Base-by-base conservation (phyloP, 495 filamentous ascomycete genomes). In the Podospora fimiseda region DNA sequence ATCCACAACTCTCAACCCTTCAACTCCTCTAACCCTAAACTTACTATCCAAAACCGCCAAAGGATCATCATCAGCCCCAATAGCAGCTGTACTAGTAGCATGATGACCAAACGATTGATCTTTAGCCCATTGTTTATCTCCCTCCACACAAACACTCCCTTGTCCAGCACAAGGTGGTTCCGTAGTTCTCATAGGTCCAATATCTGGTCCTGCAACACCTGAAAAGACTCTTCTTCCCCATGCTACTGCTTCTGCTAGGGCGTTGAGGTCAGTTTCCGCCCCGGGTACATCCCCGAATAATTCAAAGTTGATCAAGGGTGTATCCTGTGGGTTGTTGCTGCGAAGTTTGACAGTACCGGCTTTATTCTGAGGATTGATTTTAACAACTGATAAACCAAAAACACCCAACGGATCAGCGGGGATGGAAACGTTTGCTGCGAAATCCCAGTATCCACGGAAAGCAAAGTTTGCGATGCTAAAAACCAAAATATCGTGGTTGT, bases 191-290 rank as follows among this genome's bases (percentile, higher is more conserved):
- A 74, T 52, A 68, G 66, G 44, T 64, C 67, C 43, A 11, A 33
- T 33, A 33, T 33, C 27, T 11, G 27, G 27, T 33, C 27, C 27
- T 5, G 47, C 39, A 0, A 61, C 50, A 0, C 13, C 19, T 2
- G 48, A 14, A 9, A 50, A 58, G 43, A 53, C 65, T 2, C 65
- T 58, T 72, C 80, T 81, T 13, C 71, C 72, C 24, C 79, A 80
- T 55, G 74, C 74, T 1, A 82, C 70, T 44, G 81, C 71, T 60
- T 82, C 79, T 50, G 80, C 64, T 73, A 80, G 55, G 66, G 70
- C 64, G 68, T 72, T 33, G 59, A 69, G 49, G 64, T 74, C 73
- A 55, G 55, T 27, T 16, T 45, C 50, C 1, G 53, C 52, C 0
- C 56, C 60, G n/a, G 21, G 39, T 23, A 41, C 63, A 1, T 56